Conservation (phyloP, 1,139 yeast genomes). For the Lizanozyma gosingica region DNA sequence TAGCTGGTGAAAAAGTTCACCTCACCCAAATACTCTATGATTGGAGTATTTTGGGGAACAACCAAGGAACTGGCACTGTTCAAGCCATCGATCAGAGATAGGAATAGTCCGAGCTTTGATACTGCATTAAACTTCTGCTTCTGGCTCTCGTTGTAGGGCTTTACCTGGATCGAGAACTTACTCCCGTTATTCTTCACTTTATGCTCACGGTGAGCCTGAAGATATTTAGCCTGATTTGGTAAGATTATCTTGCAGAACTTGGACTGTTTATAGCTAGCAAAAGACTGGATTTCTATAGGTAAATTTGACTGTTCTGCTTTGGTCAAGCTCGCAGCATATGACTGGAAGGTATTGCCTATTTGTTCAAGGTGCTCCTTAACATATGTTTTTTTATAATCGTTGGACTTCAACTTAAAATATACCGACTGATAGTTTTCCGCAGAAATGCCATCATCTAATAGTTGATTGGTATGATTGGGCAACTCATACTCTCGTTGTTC, state of each 20-base stretch:
- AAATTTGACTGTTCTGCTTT: slow-evolving; percentile 8
- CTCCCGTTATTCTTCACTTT: slow-evolving; percentile 11
- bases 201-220: slow-evolving; percentile 18
- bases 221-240: slow-evolving; percentile 26
- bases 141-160: slow-evolving; percentile 43
- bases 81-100: slow-evolving; percentile 10
- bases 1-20: slow-evolving; percentile 57
- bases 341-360: background rate
- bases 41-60: slow-evolving; percentile 41
- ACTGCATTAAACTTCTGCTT: slow-evolving; percentile 67
- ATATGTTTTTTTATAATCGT: slow-evolving; percentile 37
- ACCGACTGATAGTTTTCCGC: slow-evolving; percentile 45
- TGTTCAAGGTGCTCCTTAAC: slow-evolving; percentile 16
- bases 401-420: slow-evolving; percentile 37
- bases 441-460: slow-evolving; percentile 31
- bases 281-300: background rate
- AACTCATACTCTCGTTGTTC: slow-evolving; percentile 3
- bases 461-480: slow-evolving; percentile 32
- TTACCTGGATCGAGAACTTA: slow-evolving; percentile 26
- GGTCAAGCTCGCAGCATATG: slow-evolving; percentile 4
- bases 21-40: slow-evolving; percentile 69
- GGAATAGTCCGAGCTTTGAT: slow-evolving; percentile 52
- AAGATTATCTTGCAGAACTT: slow-evolving; percentile 22
- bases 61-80: slow-evolving; percentile 7
- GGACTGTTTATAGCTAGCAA: slow-evolving; percentile 5